Percentiles rank a stretch among this genome's conserved stretches.
phyloP scores from a whole-genome alignment of 345 rosid genomes.

The Mangifera indica region DNA sequence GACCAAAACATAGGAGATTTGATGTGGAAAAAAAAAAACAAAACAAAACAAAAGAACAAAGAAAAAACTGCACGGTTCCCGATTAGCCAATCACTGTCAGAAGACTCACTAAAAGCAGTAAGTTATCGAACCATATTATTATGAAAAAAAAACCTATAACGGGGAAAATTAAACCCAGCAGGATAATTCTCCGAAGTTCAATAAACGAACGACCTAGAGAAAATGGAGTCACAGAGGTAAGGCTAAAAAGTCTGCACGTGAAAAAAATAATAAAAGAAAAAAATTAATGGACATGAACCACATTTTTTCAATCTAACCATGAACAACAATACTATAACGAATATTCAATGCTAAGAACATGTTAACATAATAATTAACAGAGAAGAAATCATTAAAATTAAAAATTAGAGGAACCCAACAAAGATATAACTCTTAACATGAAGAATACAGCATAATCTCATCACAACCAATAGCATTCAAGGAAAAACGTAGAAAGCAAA shows the following conservation, averaged over 20 bases:
- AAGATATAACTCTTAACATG: neutral
- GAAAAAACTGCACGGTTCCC: neutral
- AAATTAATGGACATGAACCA: too few relatives aligned
- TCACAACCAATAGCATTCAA: conserved; percentile 18
- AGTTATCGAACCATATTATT: neutral
- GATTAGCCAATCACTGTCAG: too few relatives aligned
- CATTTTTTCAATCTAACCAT: neutral
- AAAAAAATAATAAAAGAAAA: too few relatives aligned
- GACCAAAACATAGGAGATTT: neutral
- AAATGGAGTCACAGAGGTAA: too few relatives aligned
- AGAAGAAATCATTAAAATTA: neutral
- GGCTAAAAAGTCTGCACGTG: too few relatives aligned
- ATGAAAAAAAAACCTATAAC: too few relatives aligned
- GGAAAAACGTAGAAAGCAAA: conserved; percentile 10
- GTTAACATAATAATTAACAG: conserved; percentile 8
- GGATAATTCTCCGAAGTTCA: too few relatives aligned
- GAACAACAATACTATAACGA: neutral
- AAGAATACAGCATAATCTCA: too few relatives aligned
- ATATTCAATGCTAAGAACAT: neutral
- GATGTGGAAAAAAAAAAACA: neutral
- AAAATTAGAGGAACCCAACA: conserved; percentile 16
- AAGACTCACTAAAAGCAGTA: neutral
- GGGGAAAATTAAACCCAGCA: too few relatives aligned
- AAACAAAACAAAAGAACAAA: too few relatives aligned
- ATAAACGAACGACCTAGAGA: too few relatives aligned